Conservation (phyloP, 2,329 filamentous ascomycete species). For the Penicillium sp. region DNA sequence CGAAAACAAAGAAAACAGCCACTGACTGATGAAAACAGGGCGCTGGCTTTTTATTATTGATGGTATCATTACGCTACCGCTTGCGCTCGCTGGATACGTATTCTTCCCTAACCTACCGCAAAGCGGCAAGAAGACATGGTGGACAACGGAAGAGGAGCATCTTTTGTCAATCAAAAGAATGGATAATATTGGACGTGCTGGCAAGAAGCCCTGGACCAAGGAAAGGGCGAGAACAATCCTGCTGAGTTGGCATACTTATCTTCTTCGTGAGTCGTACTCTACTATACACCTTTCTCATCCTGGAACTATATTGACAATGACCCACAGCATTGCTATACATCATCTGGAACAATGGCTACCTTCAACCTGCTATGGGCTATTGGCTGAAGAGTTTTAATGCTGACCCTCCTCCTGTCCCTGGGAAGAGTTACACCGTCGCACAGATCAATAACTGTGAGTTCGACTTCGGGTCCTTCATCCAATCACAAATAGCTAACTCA, state of each 20-base stretch:
- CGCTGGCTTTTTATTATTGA: constrained; percentile 33
- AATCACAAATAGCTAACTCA: not conserved
- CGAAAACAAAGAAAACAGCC: too few species aligned
- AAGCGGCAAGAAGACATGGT: constrained; percentile 25
- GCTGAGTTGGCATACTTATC: constrained; percentile 43
- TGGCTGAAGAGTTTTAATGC: constrained; percentile 46
- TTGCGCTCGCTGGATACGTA: constrained; percentile 24
- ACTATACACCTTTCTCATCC: not conserved
- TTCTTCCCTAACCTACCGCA: constrained; percentile 26
- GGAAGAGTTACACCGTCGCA: constrained; percentile 32
- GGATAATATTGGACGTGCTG: constrained; percentile 39
- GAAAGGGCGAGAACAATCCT: constrained; percentile 37
- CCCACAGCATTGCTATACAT: constrained; percentile 35
- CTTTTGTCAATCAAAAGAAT: constrained; percentile 31
- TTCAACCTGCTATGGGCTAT: constrained; percentile 43
- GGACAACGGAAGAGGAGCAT: constrained; percentile 27
- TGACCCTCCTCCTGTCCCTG: constrained; percentile 38
- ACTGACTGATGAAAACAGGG: constrained; percentile 5
- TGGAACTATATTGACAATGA: not conserved
- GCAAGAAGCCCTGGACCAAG: constrained; percentile 38
- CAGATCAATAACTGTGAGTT: constrained; percentile 40
- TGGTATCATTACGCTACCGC: constrained; percentile 27
- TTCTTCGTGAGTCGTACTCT: constrained; percentile 31
- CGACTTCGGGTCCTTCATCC: not conserved
- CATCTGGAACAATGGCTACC: constrained; percentile 42